Conservation (phyloP, 1,139 yeast species). For the Pichia sp. region DNA sequence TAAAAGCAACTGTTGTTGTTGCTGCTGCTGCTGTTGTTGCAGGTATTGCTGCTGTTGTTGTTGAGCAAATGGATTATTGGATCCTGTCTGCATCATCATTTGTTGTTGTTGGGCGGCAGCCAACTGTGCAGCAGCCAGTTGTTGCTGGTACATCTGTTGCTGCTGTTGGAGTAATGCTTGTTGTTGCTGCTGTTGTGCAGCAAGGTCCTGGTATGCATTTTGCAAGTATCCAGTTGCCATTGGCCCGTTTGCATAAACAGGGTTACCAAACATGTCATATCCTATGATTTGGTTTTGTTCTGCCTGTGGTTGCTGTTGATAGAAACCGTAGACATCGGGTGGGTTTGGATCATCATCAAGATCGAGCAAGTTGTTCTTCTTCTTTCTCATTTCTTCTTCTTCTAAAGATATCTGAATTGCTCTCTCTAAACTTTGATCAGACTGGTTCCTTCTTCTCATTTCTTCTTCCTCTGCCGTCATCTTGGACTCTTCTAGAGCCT, state of each 20-base stretch:
- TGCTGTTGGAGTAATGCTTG: conserved; percentile 21
- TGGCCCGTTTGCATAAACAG: conserved; percentile 43
- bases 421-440: conserved; percentile 68
- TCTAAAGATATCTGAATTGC: conserved; percentile 82
- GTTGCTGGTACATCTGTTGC: conserved; percentile 22
- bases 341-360: conserved; percentile 37
- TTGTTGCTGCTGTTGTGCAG: conserved; percentile 29
- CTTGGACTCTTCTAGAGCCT: conserved; percentile 77
- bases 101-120: conserved; percentile 27
- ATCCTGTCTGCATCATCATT: conserved; percentile 49
- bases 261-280: conserved; percentile 76
- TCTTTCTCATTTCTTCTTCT: conserved; percentile 71
- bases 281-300: conserved; percentile 24
- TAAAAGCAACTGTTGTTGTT: conserved; percentile 28
- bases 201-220: conserved; percentile 29
- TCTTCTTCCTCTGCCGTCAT: conserved; percentile 87
- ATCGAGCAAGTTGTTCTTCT: conserved; percentile 49
- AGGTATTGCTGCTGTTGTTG: conserved; percentile 22
- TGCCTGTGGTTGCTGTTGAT: conserved; percentile 25
- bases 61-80: conserved; percentile 87
- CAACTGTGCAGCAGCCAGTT: conserved; percentile 22
- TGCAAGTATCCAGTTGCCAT: conserved; percentile 45
- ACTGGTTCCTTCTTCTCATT: conserved; percentile 41
- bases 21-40: conserved; percentile 6
- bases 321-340: conserved; percentile 24